Conservation (phyloP, 2,329 filamentous ascomycete genomes). For the Epichloe uncinata region DNA sequence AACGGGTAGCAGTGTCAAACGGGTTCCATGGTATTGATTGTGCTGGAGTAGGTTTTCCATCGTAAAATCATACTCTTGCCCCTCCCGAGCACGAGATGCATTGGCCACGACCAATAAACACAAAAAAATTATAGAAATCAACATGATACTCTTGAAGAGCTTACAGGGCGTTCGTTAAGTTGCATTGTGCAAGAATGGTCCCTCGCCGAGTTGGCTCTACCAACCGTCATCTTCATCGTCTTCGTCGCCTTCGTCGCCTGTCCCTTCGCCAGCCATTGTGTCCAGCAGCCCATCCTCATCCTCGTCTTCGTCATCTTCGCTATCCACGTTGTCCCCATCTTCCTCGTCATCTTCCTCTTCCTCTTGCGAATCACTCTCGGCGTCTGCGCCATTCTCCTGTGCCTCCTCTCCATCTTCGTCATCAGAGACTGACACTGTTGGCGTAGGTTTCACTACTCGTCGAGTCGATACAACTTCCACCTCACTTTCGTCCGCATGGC, state of each 20-base stretch:
- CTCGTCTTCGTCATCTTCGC: slow-evolving; percentile 11
- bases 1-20: too few species aligned
- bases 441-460: background rate
- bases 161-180: too few species aligned
- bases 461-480: background rate
- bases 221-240: slow-evolving; percentile 4
- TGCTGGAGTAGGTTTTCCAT: too few species aligned
- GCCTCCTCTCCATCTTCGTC: slow-evolving; percentile 1
- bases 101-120: too few species aligned
- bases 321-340: slow-evolving; percentile 10
- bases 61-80: too few species aligned
- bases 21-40: too few species aligned
- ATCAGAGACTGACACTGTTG: background rate
- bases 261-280: slow-evolving; percentile 21
- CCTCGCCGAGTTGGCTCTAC: slow-evolving; percentile 5
- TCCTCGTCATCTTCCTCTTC: slow-evolving; percentile 3
- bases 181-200: too few species aligned
- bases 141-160: too few species aligned
- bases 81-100: too few species aligned
- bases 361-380: slow-evolving; percentile 5
- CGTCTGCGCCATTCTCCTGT: slow-evolving; percentile 1
- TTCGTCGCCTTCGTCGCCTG: slow-evolving; percentile 14
- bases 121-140: too few species aligned
- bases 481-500: background rate
- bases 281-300: slow-evolving; percentile 16